Evolutionary conservation across 1,139 yeast genomes (phyloP).

Genomic region (Suzukiozyma palmioleophila): DNA sequence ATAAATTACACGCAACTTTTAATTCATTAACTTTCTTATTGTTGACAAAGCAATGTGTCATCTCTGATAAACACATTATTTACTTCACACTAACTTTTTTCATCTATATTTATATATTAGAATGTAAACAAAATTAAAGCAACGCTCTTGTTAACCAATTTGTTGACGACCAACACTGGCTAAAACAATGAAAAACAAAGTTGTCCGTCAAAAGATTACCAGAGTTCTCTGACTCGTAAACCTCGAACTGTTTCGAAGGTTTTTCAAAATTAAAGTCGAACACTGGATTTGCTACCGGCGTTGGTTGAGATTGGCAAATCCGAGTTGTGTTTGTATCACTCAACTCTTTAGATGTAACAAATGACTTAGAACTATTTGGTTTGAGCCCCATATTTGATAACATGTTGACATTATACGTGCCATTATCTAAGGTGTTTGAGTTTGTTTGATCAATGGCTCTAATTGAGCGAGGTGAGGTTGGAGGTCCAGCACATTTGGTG

Average conservation of each 20-base stretch:
- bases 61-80: not conserved
- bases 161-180: slow-evolving; percentile 1
- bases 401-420: not conserved
- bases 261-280: slow-evolving; percentile 3
- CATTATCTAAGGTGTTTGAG: not conserved
- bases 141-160: not conserved
- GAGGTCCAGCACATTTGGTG: not conserved
- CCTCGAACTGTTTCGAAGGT: not conserved
- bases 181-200: slow-evolving; percentile 5
- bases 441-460: not conserved
- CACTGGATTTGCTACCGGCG: slow-evolving; percentile 5
- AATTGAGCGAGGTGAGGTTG: not conserved
- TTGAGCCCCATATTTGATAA: slow-evolving; percentile 6
- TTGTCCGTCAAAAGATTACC: slow-evolving; percentile 4
- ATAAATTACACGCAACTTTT: slow-evolving; percentile 29
- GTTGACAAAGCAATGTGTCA: not conserved
- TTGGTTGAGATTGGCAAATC: not conserved
- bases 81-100: not conserved
- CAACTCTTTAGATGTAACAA: slow-evolving; percentile 9
- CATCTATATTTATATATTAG: slow-evolving; percentile 3
- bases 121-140: not conserved
- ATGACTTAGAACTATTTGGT: slow-evolving; percentile 19
- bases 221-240: slow-evolving; percentile 3
- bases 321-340: not conserved
- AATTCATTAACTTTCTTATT: slow-evolving; percentile 5